These are phyloP conservation scores for Hypoxylon sp. DNA, from an alignment of 2,329 filamentous ascomycete genomes.

Conservation along the genomic window DNA sequence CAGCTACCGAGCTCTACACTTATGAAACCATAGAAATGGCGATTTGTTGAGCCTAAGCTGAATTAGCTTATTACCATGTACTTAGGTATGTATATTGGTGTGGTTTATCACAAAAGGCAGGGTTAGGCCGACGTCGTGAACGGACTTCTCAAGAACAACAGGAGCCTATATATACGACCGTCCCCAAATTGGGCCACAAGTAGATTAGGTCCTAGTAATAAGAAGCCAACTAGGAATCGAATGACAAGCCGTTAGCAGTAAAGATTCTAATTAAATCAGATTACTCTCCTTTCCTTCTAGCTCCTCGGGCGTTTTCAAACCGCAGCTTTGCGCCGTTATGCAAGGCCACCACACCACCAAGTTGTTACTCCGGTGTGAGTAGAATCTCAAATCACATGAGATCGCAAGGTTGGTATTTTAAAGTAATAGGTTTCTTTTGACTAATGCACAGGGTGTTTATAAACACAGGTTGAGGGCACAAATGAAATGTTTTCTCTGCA, in stretches of 20 bases:
- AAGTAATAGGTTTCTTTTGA: conserved; percentile 56
- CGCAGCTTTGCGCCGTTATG: neutral
- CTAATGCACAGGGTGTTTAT: conserved; percentile 74
- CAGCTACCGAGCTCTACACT: neutral
- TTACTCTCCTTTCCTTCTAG: neutral
- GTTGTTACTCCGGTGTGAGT: neutral
- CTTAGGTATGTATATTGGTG: neutral
- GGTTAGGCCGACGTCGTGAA: neutral
- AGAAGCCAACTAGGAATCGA: neutral
- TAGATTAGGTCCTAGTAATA: neutral
- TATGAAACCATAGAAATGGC: neutral
- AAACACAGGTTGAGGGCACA: conserved; percentile 65
- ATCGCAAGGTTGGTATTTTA: conserved; percentile 24
- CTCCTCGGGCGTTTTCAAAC: conserved; percentile 7
- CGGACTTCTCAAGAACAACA: neutral
- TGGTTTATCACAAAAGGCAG: neutral
- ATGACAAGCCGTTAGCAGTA: neutral
- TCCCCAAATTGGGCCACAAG: neutral
- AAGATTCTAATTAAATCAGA: conserved; percentile 1
- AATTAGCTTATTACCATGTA: neutral
- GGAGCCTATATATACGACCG: neutral
- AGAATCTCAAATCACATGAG: conserved; percentile 16
- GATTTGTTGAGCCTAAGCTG: neutral
- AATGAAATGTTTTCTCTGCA: conserved; percentile 62
- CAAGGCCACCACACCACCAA: conserved; percentile 6